Evolutionary conservation across 371 early-diverging fungal species (phyloP).

Genomic region (Mortierella sp.): DNA sequence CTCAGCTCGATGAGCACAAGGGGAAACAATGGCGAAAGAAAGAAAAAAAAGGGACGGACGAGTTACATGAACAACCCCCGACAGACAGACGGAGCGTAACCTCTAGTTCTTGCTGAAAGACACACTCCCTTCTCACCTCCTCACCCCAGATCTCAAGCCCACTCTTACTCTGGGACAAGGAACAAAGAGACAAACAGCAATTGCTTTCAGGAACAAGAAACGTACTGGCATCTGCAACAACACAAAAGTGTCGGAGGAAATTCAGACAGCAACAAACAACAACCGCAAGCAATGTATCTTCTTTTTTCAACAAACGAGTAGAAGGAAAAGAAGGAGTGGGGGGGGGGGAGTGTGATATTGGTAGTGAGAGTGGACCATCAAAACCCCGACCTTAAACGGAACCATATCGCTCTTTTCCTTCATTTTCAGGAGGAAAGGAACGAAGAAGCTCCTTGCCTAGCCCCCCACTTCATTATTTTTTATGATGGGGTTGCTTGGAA

Average conservation of each 20-base stretch:
- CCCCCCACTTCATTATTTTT: neutral
- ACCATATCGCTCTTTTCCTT: neutral
- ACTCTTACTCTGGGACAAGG: neutral
- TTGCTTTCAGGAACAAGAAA: neutral
- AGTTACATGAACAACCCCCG: neutral
- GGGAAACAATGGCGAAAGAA: neutral
- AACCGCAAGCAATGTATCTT: neutral
- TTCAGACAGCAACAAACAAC: neutral
- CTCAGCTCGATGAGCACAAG: slow-evolving; percentile 34
- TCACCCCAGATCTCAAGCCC: neutral
- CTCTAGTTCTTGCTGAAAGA: neutral
- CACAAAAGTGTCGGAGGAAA: neutral
- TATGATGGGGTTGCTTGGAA: slow-evolving; percentile 5
- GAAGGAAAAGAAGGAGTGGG: neutral
- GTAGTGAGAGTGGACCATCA: neutral
- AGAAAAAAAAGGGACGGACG: neutral
- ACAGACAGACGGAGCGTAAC: too few relatives aligned
- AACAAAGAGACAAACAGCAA: neutral
- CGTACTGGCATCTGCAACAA: too few relatives aligned
- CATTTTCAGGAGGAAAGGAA: neutral
- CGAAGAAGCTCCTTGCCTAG: neutral
- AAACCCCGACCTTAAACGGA: slow-evolving; percentile 10
- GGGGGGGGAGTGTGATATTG: neutral
- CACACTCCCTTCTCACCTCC: neutral
- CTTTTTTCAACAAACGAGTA: neutral